Base-by-base conservation (phyloP, 1,284 basidiomycete species). In the Tetrapyrgos nigripes region DNA sequence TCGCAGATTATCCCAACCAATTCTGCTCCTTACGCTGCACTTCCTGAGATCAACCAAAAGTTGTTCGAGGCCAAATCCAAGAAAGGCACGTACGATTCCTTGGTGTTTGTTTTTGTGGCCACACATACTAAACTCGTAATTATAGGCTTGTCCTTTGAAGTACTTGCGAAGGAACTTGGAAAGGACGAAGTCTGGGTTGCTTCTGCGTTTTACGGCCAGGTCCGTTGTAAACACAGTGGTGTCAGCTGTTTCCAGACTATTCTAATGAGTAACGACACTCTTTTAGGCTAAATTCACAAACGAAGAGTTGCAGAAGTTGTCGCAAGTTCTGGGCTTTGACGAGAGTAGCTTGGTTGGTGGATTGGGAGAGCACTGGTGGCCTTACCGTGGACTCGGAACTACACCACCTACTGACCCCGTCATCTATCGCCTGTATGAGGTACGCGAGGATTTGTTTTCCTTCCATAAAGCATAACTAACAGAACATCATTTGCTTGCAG, bases 171-270 rank as follows among this genome's bases (percentile, higher is more conserved):
- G 59, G 78, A 79, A 13, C 81, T 95, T 59, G 84, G 83, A n/a
- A 87, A 84, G 67, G 90, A 93, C 66, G 93, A 96, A 72, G 83
- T 95, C 37, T 96, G 92, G 92, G 83, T 93, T n/a, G 93, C 93
- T 1, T 86, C 93, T 1, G 83, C 91, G 43, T 93, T 96, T 75
- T 95, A 93, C 66, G 93, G 91, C 8, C 92, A 94, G 78, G 89
- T 88, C 60, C 28, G 78, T 66, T 40, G 57, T 59, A 55, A n/a
- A 28, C 21, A 19, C 31, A 27, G 29, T 44, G 13, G 3, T 31
- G 10, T 24, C 5, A 2, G 28, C 24, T 3, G 31, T 51, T 52
- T 44, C 13, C 46, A 29, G 24, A 27, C 14, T 23, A 14, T 53
- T 46, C 45, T 33, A n/a, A n/a, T n/a, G n/a, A n/a, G n/a, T n/a